Conservation (phyloP, 2,329 filamentous ascomycete species). For the Didymella sp. region DNA sequence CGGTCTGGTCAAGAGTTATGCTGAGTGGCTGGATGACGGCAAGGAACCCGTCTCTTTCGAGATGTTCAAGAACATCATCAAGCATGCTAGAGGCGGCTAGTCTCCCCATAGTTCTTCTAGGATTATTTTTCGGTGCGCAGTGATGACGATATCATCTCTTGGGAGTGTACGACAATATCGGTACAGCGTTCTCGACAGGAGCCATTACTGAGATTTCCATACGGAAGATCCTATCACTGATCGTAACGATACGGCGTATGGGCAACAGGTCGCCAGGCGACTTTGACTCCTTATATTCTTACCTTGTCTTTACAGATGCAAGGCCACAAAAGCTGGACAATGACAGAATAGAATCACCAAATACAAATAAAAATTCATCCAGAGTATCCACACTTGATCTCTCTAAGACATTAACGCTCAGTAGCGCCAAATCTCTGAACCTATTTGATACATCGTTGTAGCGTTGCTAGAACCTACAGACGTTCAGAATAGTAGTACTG, state of each 20-base stretch:
- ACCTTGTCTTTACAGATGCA: background rate
- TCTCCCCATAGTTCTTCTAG: too few species aligned
- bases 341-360: background rate
- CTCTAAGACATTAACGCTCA: too few species aligned
- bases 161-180: background rate
- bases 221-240: background rate
- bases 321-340: background rate
- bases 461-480: too few species aligned
- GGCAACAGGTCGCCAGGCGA: too few species aligned
- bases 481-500: too few species aligned
- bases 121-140: too few species aligned
- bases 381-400: background rate
- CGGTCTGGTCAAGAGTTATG: slow-evolving; percentile 19
- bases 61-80: slow-evolving; percentile 19
- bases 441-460: background rate
- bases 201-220: background rate
- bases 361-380: background rate
- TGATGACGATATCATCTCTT: too few species aligned
- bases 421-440: background rate
- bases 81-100: background rate
- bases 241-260: too few species aligned
- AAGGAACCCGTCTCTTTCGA: slow-evolving; percentile 16
- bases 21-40: slow-evolving; percentile 14
- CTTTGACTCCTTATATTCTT: too few species aligned
- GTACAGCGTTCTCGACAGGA: background rate